Conservation (phyloP, 768 basidiomycete genomes). For the Coprinopsis sp. region DNA sequence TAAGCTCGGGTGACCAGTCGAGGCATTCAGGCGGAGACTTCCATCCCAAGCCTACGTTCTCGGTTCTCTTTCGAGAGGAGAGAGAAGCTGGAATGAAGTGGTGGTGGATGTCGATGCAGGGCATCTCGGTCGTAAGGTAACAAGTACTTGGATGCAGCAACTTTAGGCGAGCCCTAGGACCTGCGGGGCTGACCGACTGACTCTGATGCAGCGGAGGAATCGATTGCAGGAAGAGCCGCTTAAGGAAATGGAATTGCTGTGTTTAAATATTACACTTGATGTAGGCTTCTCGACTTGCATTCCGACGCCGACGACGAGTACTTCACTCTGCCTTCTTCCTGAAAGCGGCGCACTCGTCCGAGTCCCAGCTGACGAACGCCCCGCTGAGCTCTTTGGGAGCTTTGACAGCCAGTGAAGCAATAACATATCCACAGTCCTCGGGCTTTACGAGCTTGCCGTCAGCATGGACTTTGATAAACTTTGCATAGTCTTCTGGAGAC, state of each 20-base stretch:
- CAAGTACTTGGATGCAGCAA: constrained; percentile 1
- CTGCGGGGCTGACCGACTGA: no score
- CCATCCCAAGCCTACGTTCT: constrained; percentile 52
- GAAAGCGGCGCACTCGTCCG: constrained; percentile 59
- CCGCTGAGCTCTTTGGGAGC: constrained; percentile 66
- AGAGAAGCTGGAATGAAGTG: constrained; percentile 61
- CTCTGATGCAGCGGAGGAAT: no score
- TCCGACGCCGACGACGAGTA: no score
- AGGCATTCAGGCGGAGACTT: constrained; percentile 57
- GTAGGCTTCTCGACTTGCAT: background rate
- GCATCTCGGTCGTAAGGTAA: constrained; percentile 6
- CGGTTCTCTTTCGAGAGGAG: constrained; percentile 33
- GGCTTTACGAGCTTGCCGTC: constrained; percentile 74
- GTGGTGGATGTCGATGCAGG: constrained; percentile 69
- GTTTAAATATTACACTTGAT: no score
- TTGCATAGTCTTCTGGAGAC: constrained; percentile 47
- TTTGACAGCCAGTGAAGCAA: constrained; percentile 67
- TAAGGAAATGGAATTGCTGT: constrained; percentile 7
- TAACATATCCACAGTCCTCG: constrained; percentile 70
- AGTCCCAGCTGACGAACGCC: constrained; percentile 78
- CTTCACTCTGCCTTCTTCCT: constrained; percentile 22
- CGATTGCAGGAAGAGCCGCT: background rate
- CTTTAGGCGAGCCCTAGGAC: background rate
- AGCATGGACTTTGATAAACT: constrained; percentile 52
- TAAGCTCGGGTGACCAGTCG: constrained; percentile 58